A percentile compares a stretch with the other conserved stretches of the same genome.
Evolutionary conservation across 2,329 filamentous ascomycete genomes (phyloP).

Genomic region (Fonsecaea erecta): DNA sequence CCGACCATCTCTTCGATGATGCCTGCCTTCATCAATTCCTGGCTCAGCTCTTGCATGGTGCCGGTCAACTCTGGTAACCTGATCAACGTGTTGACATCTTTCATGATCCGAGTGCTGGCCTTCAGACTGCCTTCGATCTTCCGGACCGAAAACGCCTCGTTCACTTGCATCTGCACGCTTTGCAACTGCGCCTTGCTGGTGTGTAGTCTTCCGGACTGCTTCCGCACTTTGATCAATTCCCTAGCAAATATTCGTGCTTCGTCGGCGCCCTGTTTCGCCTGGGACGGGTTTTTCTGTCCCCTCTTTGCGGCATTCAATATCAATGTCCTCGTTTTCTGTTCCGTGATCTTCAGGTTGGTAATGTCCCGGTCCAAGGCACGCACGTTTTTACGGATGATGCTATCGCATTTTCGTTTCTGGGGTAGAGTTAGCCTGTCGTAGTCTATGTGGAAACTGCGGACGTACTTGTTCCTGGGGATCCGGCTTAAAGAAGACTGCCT

Average conservation of each 20-base stretch:
- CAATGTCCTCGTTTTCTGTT: constrained; percentile 80
- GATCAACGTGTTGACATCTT: constrained; percentile 87
- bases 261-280: constrained; percentile 75
- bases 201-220: constrained; percentile 72
- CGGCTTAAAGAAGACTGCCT: constrained; percentile 84
- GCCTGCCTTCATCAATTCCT: constrained; percentile 89
- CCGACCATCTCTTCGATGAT: constrained; percentile 98
- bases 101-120: constrained; percentile 90
- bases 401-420: constrained; percentile 94
- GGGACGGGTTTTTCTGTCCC: constrained; percentile 76
- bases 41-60: constrained; percentile 85
- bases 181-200: constrained; percentile 91
- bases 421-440: constrained; percentile 23
- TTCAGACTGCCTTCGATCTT: constrained; percentile 94
- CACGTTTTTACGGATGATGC: constrained; percentile 83
- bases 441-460: not conserved
- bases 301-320: constrained; percentile 83
- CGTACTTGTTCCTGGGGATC: constrained; percentile 90
- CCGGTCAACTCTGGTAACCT: constrained; percentile 81
- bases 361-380: constrained; percentile 97
- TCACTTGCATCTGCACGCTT: constrained; percentile 96
- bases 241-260: constrained; percentile 88
- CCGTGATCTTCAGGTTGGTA: constrained; percentile 73
- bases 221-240: constrained; percentile 82
- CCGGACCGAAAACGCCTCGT: constrained; percentile 90